phyloP scores from a whole-genome alignment of 1,284 basidiomycete genomes.

The Coriolopsis trogii region DNA sequence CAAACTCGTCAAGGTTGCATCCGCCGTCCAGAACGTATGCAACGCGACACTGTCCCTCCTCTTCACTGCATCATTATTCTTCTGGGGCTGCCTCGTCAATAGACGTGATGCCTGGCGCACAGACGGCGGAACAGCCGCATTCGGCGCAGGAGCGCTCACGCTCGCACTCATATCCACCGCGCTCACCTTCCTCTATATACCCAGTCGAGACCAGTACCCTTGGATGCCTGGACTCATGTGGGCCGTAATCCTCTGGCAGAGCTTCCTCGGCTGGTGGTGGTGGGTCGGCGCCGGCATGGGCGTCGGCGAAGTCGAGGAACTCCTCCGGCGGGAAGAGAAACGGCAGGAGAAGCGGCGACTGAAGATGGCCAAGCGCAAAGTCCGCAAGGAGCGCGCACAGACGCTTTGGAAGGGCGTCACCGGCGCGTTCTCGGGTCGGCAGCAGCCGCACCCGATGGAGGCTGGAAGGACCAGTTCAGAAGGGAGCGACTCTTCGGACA shows the following conservation, averaged over 20 bases:
- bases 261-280: slow-evolving; percentile 95
- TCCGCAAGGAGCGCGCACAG: slow-evolving; percentile 49
- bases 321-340: slow-evolving; percentile 60
- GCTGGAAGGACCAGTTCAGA: not conserved
- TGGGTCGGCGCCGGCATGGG: slow-evolving; percentile 92
- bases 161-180: slow-evolving; percentile 82
- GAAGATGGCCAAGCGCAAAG: slow-evolving; percentile 40
- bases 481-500: slow-evolving; percentile 13
- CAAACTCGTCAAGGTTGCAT: slow-evolving; percentile 62
- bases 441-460: not conserved
- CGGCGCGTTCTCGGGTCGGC: slow-evolving; percentile 31
- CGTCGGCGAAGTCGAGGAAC: slow-evolving; percentile 63
- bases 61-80: slow-evolving; percentile 86
- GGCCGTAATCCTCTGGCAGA: slow-evolving; percentile 91
- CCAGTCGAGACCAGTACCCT: slow-evolving; percentile 75
- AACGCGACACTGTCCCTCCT: slow-evolving; percentile 94
- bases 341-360: slow-evolving; percentile 50
- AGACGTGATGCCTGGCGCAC: slow-evolving; percentile 92
- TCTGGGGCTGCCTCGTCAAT: slow-evolving; percentile 95
- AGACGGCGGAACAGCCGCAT: slow-evolving; percentile 94
- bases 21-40: slow-evolving; percentile 90
- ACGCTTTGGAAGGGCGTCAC: slow-evolving; percentile 58
- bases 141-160: slow-evolving; percentile 81
- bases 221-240: slow-evolving; percentile 89
- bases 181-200: slow-evolving; percentile 87